These are phyloP conservation scores for Nakazawaea holstii DNA, from an alignment of 805 yeast species.

Conservation along the genomic window DNA sequence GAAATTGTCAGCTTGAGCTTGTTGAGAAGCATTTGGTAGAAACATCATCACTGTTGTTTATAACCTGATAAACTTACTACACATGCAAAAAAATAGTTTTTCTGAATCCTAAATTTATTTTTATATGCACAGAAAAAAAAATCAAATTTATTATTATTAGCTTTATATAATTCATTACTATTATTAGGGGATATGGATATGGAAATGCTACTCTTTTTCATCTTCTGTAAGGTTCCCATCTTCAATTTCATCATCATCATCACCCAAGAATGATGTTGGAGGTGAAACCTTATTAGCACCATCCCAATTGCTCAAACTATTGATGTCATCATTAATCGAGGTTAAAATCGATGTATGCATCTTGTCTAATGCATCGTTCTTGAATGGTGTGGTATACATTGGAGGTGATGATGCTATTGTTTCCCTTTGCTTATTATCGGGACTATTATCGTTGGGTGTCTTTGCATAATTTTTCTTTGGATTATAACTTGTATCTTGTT, in stretches of 20 bases:
- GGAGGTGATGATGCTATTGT: slow-evolving; percentile 9
- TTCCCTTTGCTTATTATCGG: not conserved
- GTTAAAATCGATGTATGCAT: slow-evolving; percentile 7
- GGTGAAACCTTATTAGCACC: not conserved
- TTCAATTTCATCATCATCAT: not conserved
- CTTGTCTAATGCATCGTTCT: not conserved
- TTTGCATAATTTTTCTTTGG: slow-evolving; percentile 1
- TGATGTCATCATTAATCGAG: slow-evolving; percentile 8
- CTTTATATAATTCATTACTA: too few relatives aligned
- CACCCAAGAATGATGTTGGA: slow-evolving; percentile 4
- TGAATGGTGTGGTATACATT: slow-evolving; percentile 1
- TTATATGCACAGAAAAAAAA: too few relatives aligned
- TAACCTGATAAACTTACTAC: too few relatives aligned
- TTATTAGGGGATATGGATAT: too few relatives aligned
- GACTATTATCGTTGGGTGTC: slow-evolving; percentile 3
- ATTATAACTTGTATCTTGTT: not conserved
- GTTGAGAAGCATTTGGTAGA: too few relatives aligned
- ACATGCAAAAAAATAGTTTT: too few relatives aligned
- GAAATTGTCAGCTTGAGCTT: too few relatives aligned
- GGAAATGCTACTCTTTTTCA: not conserved
- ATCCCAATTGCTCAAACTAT: slow-evolving; percentile 2
- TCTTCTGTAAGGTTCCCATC: slow-evolving; percentile 4
- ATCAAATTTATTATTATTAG: too few relatives aligned
- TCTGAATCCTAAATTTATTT: too few relatives aligned
- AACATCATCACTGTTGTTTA: too few relatives aligned